phyloP scores from a whole-genome alignment of 371 early-diverging fungal species.

The Mucor piriformis region DNA sequence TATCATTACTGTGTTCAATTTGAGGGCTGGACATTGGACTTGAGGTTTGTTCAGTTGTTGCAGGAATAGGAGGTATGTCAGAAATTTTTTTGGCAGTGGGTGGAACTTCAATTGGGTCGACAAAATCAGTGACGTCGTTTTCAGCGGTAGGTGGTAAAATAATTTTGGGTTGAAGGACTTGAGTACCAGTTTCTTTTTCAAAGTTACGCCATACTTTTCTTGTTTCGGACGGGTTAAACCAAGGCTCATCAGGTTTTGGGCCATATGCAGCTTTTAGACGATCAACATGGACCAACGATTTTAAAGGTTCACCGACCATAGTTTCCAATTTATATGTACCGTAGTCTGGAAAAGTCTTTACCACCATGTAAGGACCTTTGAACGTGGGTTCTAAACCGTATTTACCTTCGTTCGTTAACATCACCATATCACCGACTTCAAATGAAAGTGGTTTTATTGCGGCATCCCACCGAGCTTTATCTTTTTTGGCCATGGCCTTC shows the following conservation, averaged over 20 bases:
- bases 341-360: neutral
- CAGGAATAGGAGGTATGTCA: neutral
- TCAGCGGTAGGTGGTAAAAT: neutral
- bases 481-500: constrained; percentile 11
- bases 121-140: neutral
- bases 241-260: neutral
- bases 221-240: neutral
- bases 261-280: constrained; percentile 4
- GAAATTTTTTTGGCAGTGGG: too few relatives aligned
- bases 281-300: constrained; percentile 15
- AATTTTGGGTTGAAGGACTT: neutral
- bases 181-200: neutral
- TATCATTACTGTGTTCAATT: neutral
- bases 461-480: constrained; percentile 28
- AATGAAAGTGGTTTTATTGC: constrained; percentile 3
- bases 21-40: neutral
- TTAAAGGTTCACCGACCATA: constrained; percentile 4
- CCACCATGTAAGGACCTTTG: constrained; percentile 14
- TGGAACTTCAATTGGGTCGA: neutral
- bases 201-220: neutral
- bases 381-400: constrained; percentile 11
- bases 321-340: constrained; percentile 13
- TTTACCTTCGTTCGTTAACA: constrained; percentile 10
- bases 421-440: constrained; percentile 15
- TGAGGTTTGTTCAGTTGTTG: neutral